Evolutionary conservation across 108 stramenopile genomes (phyloP).

Genomic region (Skeletonema costatum): DNA sequence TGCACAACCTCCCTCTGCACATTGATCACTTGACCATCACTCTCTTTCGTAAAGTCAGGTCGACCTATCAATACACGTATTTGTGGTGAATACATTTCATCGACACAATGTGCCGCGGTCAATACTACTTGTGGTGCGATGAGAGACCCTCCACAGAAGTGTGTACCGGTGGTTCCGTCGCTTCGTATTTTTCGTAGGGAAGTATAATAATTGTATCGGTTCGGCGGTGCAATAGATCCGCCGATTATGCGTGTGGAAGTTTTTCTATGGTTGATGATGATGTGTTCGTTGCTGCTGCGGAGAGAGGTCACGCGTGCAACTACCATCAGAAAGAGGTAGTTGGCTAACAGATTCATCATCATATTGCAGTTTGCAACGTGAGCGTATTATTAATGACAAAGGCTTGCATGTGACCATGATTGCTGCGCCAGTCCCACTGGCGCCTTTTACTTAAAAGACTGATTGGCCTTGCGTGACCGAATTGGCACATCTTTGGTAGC

Average conservation of each 20-base stretch:
- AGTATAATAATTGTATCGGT: background rate
- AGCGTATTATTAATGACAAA: no score
- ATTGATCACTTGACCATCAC: slow-evolving; percentile 4
- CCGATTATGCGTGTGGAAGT: background rate
- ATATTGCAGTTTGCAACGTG: no score
- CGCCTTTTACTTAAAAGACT: no score
- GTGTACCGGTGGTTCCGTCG: background rate
- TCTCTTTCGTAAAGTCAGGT: background rate
- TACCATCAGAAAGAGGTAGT: no score
- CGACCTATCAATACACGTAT: background rate
- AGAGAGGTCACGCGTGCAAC: background rate
- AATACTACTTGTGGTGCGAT: slow-evolving; percentile 3
- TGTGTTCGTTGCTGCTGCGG: background rate
- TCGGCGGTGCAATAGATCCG: background rate
- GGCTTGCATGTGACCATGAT: no score
- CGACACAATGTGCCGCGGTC: slow-evolving; percentile 16
- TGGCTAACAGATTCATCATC: no score
- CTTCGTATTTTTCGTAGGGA: background rate
- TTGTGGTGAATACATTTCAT: background rate
- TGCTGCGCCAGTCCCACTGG: no score
- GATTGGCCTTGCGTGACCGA: no score
- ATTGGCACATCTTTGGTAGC: no score
- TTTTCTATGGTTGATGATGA: background rate
- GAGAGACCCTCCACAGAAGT: slow-evolving; percentile 17
- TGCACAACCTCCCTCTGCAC: background rate